Evolutionary conservation across 768 basidiomycete genomes (phyloP), one percentile per base, ranked within the genome.

Genomic region (Pulveroboletus ravenelii): DNA sequence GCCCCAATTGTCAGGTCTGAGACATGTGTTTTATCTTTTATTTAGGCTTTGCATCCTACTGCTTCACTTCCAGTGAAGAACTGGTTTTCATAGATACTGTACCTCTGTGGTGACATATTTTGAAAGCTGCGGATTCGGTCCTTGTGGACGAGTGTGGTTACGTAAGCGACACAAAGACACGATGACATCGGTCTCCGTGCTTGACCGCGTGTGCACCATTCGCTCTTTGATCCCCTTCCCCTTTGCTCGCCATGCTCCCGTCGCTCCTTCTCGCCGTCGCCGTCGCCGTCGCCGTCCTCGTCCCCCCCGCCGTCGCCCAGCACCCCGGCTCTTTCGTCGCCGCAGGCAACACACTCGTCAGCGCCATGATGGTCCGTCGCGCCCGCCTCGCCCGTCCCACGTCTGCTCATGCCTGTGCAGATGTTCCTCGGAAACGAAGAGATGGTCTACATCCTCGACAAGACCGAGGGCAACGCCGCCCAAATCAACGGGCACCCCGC

Each of bases 381-480:
- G 0, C 10, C 23, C 3, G 3, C 12, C 5, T 17, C 17, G 15
- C 9, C 27, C 10, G 10, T 3, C 40, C 25, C 1, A 10, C 17
- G 14, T 1, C 10, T 10, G 12, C 2, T 39, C 47, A 54, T 20
- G 13, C 20, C 54, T 0, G 7, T 14, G 5, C 20, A 87, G 87
- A 82, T 87, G 79, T 90, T 92, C 64, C 69, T 92, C 41, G 89
- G 87, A 6, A 88, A 84, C 59, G 72, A 79, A 29, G 74, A 89
- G 58, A 87, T 83, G 66, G 86, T 94, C 30, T 94, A 93, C 71
- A 86, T 93, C 15, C 74, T 93, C 35, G 92, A 95, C 78, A 95
- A 95, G 71, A 81, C 84, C 6, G 86, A 92, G 62, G 81, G 80
- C 20, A 92, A 93, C 65, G 73, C 76, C 2, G 77, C 77, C 4